These are phyloP conservation scores for Entophlyctis luteolus DNA, from an alignment of 192 early-diverging fungal genomes.

Conservation along the genomic window DNA sequence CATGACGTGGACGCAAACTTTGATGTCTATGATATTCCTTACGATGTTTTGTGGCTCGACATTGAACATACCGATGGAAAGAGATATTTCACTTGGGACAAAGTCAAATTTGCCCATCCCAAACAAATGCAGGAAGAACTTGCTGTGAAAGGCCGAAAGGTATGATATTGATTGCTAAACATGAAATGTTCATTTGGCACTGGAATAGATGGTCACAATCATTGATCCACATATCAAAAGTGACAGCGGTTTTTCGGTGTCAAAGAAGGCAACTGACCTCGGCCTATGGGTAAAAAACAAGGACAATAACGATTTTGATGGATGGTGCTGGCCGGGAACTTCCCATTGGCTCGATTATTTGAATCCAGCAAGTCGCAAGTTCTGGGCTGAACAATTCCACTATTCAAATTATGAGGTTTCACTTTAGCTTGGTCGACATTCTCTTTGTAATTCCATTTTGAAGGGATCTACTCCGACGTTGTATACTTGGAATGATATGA, in stretches of 20 bases:
- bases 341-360: slow-evolving; percentile 92
- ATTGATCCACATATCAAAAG: slow-evolving; percentile 96
- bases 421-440: neutral
- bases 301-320: slow-evolving; percentile 76
- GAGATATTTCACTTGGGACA: slow-evolving; percentile 97
- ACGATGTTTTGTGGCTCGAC: slow-evolving; percentile 98
- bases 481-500: slow-evolving; percentile 99
- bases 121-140: slow-evolving; percentile 76
- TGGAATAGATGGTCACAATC: slow-evolving; percentile 80
- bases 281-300: slow-evolving; percentile 77
- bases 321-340: slow-evolving; percentile 97
- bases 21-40: slow-evolving; percentile 87
- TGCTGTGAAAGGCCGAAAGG: slow-evolving; percentile 70
- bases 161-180: neutral
- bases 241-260: slow-evolving; percentile 70
- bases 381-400: slow-evolving; percentile 76
- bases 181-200: neutral
- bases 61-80: slow-evolving; percentile 99
- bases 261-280: slow-evolving; percentile 69
- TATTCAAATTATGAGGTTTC: slow-evolving; percentile 67
- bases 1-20: slow-evolving; percentile 77
- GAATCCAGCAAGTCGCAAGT: slow-evolving; percentile 70
- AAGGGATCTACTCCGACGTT: slow-evolving; percentile 71
- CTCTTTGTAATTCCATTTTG: neutral
- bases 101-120: slow-evolving; percentile 83